Base-by-base conservation (phyloP, 1,139 yeast genomes). In the Starmera stellimalicola region DNA sequence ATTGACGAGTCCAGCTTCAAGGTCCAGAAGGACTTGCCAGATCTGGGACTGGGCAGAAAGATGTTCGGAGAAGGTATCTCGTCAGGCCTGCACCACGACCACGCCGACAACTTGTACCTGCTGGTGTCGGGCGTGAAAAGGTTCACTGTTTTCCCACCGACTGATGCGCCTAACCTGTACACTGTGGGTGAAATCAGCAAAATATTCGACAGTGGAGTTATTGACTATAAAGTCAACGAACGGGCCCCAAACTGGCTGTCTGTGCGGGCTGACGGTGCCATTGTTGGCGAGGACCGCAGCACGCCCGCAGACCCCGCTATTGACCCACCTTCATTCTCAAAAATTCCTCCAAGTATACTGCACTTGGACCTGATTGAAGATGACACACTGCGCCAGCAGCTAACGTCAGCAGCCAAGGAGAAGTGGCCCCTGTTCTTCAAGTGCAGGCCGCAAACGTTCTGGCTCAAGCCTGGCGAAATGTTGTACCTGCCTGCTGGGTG, bases 81-180 rank as follows among this genome's bases (percentile, higher is more conserved):
- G 0, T 76, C 87, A 0, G 91, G 91, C 0, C 56, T 80, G n/a
- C 91, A 80, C 46, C 91, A 80, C 50, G 91, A 80, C 50, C 87
- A 79, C 53, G 82, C 88, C 1, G 87, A 79, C 49, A 80, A 80
- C 47, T 57, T 79, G 27, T 80, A 80, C 50, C 59, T 79, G 3
- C 66, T 80, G 2, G 50, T 74, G 1, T 57, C 65, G 19, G 91
- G 88, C 0, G 49, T 51, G n/a, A 80, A 80, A 47, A 51, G 85
- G 39, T 79, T 80, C 50, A 77, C 87, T 0, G 44, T 80, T 4
- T 77, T 65, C 47, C 62, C 78, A 7, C 88, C 91, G 1, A 58
- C 60, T 17, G 80, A 73, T 46, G 83, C 80, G 0, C 52, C 54
- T 6, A 65, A 65, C 37, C 55, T 80, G 48, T 63, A 66, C 48